Evolutionary conservation across 2,329 filamentous ascomycete species (phyloP), one percentile per base, ranked within the genome.

Genomic region (Cadophora luteo-olivacea): DNA sequence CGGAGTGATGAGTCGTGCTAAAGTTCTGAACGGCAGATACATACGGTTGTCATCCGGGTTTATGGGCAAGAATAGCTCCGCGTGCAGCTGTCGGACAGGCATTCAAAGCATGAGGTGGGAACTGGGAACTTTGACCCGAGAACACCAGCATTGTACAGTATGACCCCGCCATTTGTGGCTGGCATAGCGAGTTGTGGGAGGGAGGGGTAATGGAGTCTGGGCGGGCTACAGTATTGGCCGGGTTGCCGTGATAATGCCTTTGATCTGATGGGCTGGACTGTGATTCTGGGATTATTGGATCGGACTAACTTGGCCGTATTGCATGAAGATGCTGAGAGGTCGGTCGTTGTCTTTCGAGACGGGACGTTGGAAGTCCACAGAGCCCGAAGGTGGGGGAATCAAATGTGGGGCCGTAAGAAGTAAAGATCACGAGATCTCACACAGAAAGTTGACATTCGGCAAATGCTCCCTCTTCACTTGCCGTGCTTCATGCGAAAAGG

Each of bases 101-200:
- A 57, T 65, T 41, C 29, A 22, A 22, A 36, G 38, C 25, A 19
- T 38, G 12, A 19, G 51, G 6, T 24, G 29, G 51, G 51, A 58
- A 22, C 12, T 24, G 29, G 51, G 51, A 58, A 22, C 12, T 51
- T 25, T 51, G 41, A 51, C 16, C 38, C 41, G 60, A 48, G 19
- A 22, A 12, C 22, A 32, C n/a, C 19, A 22, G n/a, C 22, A 36
- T 25, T 49, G 7, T 29, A 29, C 29, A 29, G 29, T 32, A 33
- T 33, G 29, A 62, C 60, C 41, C 60, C 60, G 60, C 60, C 60
- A 62, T 49, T 14, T 62, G 60, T 49, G 60, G 60, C 60, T 48
- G 60, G 25, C 60, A 6, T 33, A n/a, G 22, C 9, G 36, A 24
- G 9, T 24, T 24, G 33, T 45, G 41, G 41, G 41, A 22, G 45